Base-by-base conservation (phyloP, 306 rosid genomes). In the Gillenia trifoliata region DNA sequence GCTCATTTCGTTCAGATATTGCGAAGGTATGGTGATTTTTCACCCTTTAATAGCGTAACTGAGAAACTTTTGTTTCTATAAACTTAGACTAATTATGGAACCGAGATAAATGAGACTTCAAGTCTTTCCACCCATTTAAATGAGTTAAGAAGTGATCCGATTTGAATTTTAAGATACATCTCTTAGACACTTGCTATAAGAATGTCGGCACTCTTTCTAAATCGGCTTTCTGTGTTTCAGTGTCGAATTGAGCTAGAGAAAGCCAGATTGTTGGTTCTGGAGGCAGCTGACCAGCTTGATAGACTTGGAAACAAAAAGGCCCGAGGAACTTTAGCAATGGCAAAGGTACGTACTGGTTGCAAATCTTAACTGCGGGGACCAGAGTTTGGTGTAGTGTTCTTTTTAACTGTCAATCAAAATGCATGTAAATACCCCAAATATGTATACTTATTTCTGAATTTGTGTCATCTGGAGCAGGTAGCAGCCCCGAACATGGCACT, bases 271-370 rank as follows among this genome's bases (percentile, higher is more conserved):
- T 80, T 95, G 85, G 98, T 95, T 80, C 81, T 92, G 71, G 98
- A 92, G 83, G 99, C 99, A 41, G 98, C 97, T 0, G 90, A 89
- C 77, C 99, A 90, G 78, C 97, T 95, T 65, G 99, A 95, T 81
- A 86, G 88, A 78, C 85, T 85, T 10, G 99, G 97, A 65, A 92
- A 90, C 85, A 92, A 92, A 77, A 83, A 83, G 68, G 96, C 99
- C 75, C 88, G 93, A 20, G 98, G 99, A 61, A 90, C 84, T 33
- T 30, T 95, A 59, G 98, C 99, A 85, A 95, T 95, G 98, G 96
- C 98, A 40, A 90, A 95, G 93, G 97, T 93, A 91, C 50, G 49
- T 66, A 49, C 43, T 1, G 50, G 16, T 16, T 45, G 50, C 13
- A 15, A 45, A 45, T 45, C 17, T 75, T 15, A 75, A 41, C 36